These are phyloP conservation scores for Tylopilus sp. DNA, from an alignment of 1,284 basidiomycete species.

Conservation along the genomic window DNA sequence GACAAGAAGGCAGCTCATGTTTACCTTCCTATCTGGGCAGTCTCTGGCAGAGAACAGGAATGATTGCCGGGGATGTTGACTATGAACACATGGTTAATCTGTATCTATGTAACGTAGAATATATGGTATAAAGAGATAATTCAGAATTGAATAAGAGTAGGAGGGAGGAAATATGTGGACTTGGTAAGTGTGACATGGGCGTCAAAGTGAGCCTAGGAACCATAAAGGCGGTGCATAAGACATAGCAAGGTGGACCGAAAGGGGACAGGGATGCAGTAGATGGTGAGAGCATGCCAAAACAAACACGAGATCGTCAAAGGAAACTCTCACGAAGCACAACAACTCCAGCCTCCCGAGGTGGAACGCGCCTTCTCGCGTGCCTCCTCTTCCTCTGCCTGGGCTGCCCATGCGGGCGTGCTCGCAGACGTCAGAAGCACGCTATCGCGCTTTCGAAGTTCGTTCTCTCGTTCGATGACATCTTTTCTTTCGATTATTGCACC, in stretches of 20 bases:
- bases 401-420: slow-evolving; percentile 67
- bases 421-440: slow-evolving; percentile 70
- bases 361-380: slow-evolving; percentile 63
- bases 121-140: slow-evolving; percentile 42
- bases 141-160: slow-evolving; percentile 38
- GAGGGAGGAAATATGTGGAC: slow-evolving; percentile 21
- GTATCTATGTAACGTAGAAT: slow-evolving; percentile 40
- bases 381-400: slow-evolving; percentile 78
- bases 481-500: slow-evolving; percentile 72
- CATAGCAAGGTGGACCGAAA: slow-evolving; percentile 26
- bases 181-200: slow-evolving; percentile 16
- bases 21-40: slow-evolving; percentile 31
- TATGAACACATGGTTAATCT: slow-evolving; percentile 40
- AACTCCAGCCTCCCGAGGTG: slow-evolving; percentile 58
- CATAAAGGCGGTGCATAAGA: slow-evolving; percentile 27
- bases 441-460: slow-evolving; percentile 73
- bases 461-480: slow-evolving; percentile 75
- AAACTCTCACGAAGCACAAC: slow-evolving; percentile 50
- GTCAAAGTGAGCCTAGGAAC: slow-evolving; percentile 26
- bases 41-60: slow-evolving; percentile 5
- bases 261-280: slow-evolving; percentile 14
- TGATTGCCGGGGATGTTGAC: slow-evolving; percentile 22
- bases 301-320: slow-evolving; percentile 3
- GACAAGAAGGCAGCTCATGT: slow-evolving; percentile 16
- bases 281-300: slow-evolving; percentile 17